phyloP scores from a whole-genome alignment of 1,284 basidiomycete species.

The Vanrija pseudolonga region DNA sequence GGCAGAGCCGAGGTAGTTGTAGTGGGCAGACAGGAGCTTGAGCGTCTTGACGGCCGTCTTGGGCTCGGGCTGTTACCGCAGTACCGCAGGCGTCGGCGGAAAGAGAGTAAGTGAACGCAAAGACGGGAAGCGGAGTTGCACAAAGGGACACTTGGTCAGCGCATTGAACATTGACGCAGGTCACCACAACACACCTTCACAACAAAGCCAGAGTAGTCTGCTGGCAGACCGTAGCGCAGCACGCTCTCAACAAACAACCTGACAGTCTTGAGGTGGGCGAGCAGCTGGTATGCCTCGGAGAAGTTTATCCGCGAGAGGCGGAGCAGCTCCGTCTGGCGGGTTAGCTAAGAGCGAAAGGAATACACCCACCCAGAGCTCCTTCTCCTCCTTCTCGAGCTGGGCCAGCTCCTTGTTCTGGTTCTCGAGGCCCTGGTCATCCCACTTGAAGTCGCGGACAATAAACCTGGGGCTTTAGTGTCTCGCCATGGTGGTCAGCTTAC shows the following conservation, averaged over 20 bases:
- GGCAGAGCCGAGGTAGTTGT: slow-evolving; percentile 62
- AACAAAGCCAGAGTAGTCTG: slow-evolving; percentile 77
- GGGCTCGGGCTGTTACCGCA: slow-evolving; percentile 83
- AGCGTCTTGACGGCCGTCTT: slow-evolving; percentile 80
- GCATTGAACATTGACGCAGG: background rate
- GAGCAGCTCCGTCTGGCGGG: slow-evolving; percentile 80
- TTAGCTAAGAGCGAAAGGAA: background rate
- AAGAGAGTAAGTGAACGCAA: background rate
- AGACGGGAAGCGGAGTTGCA: background rate
- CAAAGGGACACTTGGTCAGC: background rate
- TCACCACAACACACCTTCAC: slow-evolving; percentile 63
- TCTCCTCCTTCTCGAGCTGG: slow-evolving; percentile 78
- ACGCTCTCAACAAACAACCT: slow-evolving; percentile 93
- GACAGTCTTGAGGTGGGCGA: slow-evolving; percentile 89
- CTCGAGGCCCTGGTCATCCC: slow-evolving; percentile 75
- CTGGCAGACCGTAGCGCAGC: slow-evolving; percentile 89
- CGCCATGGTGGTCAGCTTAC: slow-evolving; percentile 52
- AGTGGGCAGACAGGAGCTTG: slow-evolving; percentile 67
- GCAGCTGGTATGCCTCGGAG: slow-evolving; percentile 90
- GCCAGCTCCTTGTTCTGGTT: slow-evolving; percentile 81
- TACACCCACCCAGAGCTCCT: slow-evolving; percentile 88
- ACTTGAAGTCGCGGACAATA: slow-evolving; percentile 90
- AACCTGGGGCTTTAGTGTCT: slow-evolving; percentile 56
- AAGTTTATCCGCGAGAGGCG: slow-evolving; percentile 91
- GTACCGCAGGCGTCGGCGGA: too few relatives aligned